Percentiles rank a stretch among this genome's conserved stretches.
phyloP scores from a whole-genome alignment of 176 grass and related monocot species.

The Oryza glaberrima region DNA sequence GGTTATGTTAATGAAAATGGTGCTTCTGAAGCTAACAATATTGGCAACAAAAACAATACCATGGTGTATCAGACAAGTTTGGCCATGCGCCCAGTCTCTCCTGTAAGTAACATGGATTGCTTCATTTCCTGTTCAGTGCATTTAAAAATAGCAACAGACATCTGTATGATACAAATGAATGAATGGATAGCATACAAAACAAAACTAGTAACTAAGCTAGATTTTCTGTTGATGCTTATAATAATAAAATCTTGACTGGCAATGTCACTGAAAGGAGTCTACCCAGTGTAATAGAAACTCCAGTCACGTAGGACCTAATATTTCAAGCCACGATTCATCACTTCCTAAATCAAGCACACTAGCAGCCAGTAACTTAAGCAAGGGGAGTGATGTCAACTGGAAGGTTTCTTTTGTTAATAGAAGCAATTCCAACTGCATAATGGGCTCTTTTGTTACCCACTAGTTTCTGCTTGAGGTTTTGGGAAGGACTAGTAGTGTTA shows the following conservation, averaged over 20 bases:
- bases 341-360: slow-evolving; percentile 36
- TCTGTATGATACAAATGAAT: slow-evolving; percentile 20
- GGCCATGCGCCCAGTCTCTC: slow-evolving; percentile 30
- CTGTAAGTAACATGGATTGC: slow-evolving; percentile 44
- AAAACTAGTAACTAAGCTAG: slow-evolving; percentile 44
- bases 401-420: slow-evolving; percentile 49
- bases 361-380: slow-evolving; percentile 36
- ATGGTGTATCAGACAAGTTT: slow-evolving; percentile 34
- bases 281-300: slow-evolving; percentile 48
- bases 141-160: slow-evolving; percentile 38
- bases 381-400: slow-evolving; percentile 33
- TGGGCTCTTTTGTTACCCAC: slow-evolving; percentile 46
- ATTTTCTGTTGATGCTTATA: slow-evolving; percentile 34
- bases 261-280: slow-evolving; percentile 39
- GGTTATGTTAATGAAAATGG: slow-evolving; percentile 42
- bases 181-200: slow-evolving; percentile 32
- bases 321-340: slow-evolving; percentile 26
- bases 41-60: slow-evolving; percentile 40
- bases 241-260: slow-evolving; percentile 25
- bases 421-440: slow-evolving; percentile 43
- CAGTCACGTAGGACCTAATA: slow-evolving; percentile 40
- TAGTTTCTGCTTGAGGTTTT: slow-evolving; percentile 49
- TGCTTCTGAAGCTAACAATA: slow-evolving; percentile 32
- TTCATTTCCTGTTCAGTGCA: slow-evolving; percentile 28
- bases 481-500: slow-evolving; percentile 44